Evolutionary conservation across 1,284 basidiomycete genomes (phyloP), one percentile per base, ranked within the genome.

Genomic region (Cutaneotrichosporon curvatum): DNA sequence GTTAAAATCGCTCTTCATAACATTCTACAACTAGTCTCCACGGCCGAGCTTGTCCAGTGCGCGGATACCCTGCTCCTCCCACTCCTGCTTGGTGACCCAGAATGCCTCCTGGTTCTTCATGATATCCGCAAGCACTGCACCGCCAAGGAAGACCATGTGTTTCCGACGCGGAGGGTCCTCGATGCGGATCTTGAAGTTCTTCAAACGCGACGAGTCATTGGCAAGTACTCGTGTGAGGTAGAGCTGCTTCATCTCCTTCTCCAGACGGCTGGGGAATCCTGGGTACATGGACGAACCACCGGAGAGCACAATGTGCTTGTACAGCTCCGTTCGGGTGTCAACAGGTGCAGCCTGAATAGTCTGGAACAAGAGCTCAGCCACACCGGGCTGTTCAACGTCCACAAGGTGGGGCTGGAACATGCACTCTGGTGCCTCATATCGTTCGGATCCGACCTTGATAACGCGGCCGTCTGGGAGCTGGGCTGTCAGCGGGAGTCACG

Each of bases 401-500:
- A 98, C 90, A 8, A 99, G 79, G 71, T 96, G 89, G 20, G 95
- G 95, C 73, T 99, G 92, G 84, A 99, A 98, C 88, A 98, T 91
- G 75, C 95, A 98, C 73, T 98, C 95, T 11, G 95, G 95, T n/a
- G 94, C 95, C 73, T 96, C 90, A 69, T 96, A 99, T n/a, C 95
- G 84, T 70, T 99, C 95, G 2, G 89, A 90, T 21, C 94, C 95
- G 46, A 98, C 89, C 77, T 95, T 96, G 79, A 98, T 96, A 25
- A 80, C 81, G 37, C 95, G 85, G 2, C 95, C 95, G 64, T 98
- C 94, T 2, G 95, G 95, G 22, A 98, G 83, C 85, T 94, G 52
- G 8, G 25, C 10, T 16, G 42, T 43, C 19, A 48, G 37, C 36
- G 16, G n/a, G 2, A 0, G 0, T 11, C 28, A 1, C n/a, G 10